phyloP scores from a whole-genome alignment of 2,329 filamentous ascomycete genomes.

The Leptographium radiaticola region DNA sequence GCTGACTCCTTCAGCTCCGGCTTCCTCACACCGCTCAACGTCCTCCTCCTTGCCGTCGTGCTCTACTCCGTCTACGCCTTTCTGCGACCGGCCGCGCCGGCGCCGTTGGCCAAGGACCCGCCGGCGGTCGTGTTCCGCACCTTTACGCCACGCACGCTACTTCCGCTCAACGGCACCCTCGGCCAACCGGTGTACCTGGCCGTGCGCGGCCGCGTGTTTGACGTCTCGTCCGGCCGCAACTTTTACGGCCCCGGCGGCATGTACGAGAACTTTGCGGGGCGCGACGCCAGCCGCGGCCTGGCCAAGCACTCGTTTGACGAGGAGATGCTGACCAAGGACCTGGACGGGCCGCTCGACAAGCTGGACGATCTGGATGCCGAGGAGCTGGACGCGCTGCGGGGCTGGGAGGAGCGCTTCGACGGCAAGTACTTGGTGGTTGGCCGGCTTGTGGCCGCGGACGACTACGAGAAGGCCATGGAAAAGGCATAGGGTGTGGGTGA shows the following conservation, averaged over 20 bases:
- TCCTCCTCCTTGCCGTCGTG: slow-evolving; percentile 42
- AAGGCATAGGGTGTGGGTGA: neutral
- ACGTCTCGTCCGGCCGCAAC: slow-evolving; percentile 74
- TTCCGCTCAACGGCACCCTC: slow-evolving; percentile 69
- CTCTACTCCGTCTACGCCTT: slow-evolving; percentile 45
- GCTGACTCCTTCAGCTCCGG: slow-evolving; percentile 8
- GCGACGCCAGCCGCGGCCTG: slow-evolving; percentile 78
- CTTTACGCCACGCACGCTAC: slow-evolving; percentile 68
- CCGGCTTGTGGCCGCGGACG: slow-evolving; percentile 50
- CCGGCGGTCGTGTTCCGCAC: slow-evolving; percentile 50
- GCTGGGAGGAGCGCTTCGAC: slow-evolving; percentile 87
- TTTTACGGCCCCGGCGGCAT: slow-evolving; percentile 95
- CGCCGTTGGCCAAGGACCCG: slow-evolving; percentile 35
- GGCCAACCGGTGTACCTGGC: slow-evolving; percentile 71
- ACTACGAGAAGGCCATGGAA: slow-evolving; percentile 16
- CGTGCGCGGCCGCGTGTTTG: slow-evolving; percentile 85
- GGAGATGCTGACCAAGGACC: slow-evolving; percentile 86
- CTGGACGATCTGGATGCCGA: slow-evolving; percentile 59
- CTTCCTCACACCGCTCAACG: slow-evolving; percentile 49
- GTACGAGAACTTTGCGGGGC: slow-evolving; percentile 90
- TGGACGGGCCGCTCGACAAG: slow-evolving; percentile 70
- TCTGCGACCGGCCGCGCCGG: slow-evolving; percentile 33
- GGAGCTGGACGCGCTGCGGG: slow-evolving; percentile 69
- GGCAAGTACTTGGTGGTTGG: slow-evolving; percentile 97
- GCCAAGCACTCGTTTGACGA: slow-evolving; percentile 88